Conservation (phyloP, 179 eudicot genomes). For the Actinidia arguta region DNA sequence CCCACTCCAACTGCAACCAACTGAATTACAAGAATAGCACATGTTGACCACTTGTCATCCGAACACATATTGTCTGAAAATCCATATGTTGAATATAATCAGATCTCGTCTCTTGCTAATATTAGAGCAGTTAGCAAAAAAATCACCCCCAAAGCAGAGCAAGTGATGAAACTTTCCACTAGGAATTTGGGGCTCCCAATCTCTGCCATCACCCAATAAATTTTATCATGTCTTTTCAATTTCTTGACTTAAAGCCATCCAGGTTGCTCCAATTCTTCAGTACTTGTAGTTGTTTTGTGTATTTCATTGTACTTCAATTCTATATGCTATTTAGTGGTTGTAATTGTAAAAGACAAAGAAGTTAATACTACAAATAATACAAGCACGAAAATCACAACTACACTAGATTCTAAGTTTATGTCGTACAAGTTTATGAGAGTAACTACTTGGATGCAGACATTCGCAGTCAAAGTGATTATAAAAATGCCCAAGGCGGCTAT, state of each 20-base stretch:
- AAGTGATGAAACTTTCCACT: conserved; percentile 18
- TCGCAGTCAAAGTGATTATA: conserved; percentile 27
- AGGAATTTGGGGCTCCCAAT: conserved; percentile 27
- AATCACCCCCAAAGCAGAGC: conserved; percentile 8
- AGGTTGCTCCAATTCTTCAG: not conserved
- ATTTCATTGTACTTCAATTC: conserved; percentile 17
- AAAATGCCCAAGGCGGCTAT: conserved; percentile 37
- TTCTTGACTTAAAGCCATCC: not conserved
- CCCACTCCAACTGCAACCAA: conserved; percentile 27
- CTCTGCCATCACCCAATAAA: conserved; percentile 29
- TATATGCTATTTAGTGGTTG: conserved; percentile 17
- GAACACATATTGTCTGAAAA: not conserved
- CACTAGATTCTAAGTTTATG: not conserved
- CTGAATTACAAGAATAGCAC: conserved; percentile 23
- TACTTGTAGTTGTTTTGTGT: not conserved
- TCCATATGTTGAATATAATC: not conserved
- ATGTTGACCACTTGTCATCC: conserved; percentile 34
- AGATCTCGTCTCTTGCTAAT: not conserved
- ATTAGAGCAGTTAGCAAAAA: not conserved
- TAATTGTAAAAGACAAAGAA: conserved; percentile 10
- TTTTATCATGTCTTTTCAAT: conserved; percentile 5
- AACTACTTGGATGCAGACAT: conserved; percentile 26
- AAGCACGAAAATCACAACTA: not conserved
- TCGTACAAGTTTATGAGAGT: not conserved
- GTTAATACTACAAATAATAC: not conserved